These are phyloP conservation scores for Tetracladium setigerum DNA, from an alignment of 495 filamentous ascomycete genomes.

Conservation along the genomic window DNA sequence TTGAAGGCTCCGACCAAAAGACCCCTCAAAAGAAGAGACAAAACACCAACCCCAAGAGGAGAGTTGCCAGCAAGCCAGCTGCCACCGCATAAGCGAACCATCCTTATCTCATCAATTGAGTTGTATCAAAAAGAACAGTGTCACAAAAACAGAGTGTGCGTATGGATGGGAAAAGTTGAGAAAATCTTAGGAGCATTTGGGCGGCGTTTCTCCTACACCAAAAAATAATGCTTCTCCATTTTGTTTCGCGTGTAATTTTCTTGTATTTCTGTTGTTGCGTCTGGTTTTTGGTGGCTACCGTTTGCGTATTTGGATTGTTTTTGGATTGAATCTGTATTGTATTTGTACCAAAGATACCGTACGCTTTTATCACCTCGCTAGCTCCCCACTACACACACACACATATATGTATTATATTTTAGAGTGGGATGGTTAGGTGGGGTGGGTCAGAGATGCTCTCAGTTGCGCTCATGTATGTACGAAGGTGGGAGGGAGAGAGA, in stretches of 20 bases:
- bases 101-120: neutral
- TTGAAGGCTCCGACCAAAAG: conserved; percentile 62
- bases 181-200: conserved; percentile 5
- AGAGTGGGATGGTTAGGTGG: neutral
- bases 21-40: conserved; percentile 63
- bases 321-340: neutral
- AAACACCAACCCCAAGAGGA: conserved; percentile 63
- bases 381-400: neutral
- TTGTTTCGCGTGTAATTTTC: neutral
- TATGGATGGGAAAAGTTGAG: neutral
- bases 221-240: neutral
- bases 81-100: neutral
- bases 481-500: neutral
- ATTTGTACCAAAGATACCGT: conserved; percentile 6
- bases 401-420: neutral
- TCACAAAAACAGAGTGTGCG: neutral
- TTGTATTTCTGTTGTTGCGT: neutral
- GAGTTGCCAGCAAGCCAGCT: conserved; percentile 31
- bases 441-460: neutral
- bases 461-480: too few species aligned
- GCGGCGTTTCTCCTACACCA: conserved; percentile 8
- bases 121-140: neutral
- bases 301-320: neutral
- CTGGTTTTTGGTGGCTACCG: neutral
- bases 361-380: neutral